Percentiles rank a stretch among this genome's conserved stretches.
phyloP scores from a whole-genome alignment of 1,284 basidiomycete genomes.

The Exsudoporus floridanus region DNA sequence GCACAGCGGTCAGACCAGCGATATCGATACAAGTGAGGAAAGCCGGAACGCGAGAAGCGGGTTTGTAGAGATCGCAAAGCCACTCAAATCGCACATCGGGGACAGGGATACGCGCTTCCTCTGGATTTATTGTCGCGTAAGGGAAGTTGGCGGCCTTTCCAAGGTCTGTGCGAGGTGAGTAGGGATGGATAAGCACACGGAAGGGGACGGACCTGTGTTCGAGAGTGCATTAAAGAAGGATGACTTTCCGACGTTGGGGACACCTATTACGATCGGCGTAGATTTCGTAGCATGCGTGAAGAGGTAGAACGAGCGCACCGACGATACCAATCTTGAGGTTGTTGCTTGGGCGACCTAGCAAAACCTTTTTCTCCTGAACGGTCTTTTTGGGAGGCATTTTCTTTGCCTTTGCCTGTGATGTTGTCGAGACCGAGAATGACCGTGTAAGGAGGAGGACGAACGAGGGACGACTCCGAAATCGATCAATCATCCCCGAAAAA shows the following conservation, averaged over 20 bases:
- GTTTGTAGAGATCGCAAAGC: slow-evolving; percentile 92
- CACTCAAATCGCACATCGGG: slow-evolving; percentile 95
- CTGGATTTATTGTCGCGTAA: slow-evolving; percentile 94
- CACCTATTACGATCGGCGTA: slow-evolving; percentile 46
- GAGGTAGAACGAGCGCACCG: slow-evolving; percentile 54
- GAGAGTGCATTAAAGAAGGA: slow-evolving; percentile 96
- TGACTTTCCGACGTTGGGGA: slow-evolving; percentile 94
- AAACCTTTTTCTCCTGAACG: slow-evolving; percentile 75
- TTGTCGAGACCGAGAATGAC: slow-evolving; percentile 22
- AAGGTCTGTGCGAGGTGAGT: slow-evolving; percentile 59
- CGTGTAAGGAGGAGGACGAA: slow-evolving; percentile 16
- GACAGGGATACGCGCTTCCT: slow-evolving; percentile 95
- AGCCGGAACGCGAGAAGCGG: slow-evolving; percentile 84
- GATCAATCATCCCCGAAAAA: slow-evolving; percentile 37
- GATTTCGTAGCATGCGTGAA: slow-evolving; percentile 15
- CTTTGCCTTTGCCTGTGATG: slow-evolving; percentile 42
- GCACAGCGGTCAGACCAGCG: slow-evolving; percentile 91
- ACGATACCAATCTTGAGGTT: slow-evolving; percentile 97
- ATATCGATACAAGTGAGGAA: slow-evolving; percentile 99
- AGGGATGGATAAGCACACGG: background rate
- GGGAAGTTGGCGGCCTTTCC: slow-evolving; percentile 99
- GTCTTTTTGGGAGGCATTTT: slow-evolving; percentile 89
- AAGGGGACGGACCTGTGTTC: slow-evolving; percentile 64
- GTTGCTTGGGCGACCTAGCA: slow-evolving; percentile 89
- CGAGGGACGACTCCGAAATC: slow-evolving; percentile 29